Conservation (phyloP, 2,329 filamentous ascomycete genomes). For the Venturia pyrina region DNA sequence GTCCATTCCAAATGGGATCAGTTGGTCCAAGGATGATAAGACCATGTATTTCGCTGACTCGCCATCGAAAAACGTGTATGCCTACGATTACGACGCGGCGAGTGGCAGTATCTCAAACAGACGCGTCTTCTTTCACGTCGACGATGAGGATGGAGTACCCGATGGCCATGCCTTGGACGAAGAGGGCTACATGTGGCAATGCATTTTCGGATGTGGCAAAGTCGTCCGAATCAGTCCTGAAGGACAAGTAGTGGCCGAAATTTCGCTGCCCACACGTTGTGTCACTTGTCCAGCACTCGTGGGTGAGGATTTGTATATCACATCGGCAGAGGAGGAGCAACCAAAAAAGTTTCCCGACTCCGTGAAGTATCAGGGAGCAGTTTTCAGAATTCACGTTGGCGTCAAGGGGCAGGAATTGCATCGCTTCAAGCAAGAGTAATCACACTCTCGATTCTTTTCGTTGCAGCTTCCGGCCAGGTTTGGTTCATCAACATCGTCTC, state of each 20-base stretch:
- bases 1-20: constrained; percentile 75
- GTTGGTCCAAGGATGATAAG: constrained; percentile 63
- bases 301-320: constrained; percentile 66
- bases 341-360: constrained; percentile 54
- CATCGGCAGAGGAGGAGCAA: constrained; percentile 47
- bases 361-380: constrained; percentile 54
- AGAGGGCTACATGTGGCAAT: constrained; percentile 81
- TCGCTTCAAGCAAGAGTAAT: constrained; percentile 24
- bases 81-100: constrained; percentile 61
- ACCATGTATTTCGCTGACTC: constrained; percentile 81
- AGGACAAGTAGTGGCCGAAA: constrained; percentile 63
- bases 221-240: constrained; percentile 64
- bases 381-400: constrained; percentile 72
- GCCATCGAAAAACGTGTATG: constrained; percentile 57
- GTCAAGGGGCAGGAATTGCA: constrained; percentile 53
- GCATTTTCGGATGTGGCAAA: constrained; percentile 67
- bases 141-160: constrained; percentile 52
- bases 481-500: not conserved
- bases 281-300: constrained; percentile 75
- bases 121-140: constrained; percentile 62
- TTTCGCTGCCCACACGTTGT: constrained; percentile 66
- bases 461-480: no score
- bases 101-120: constrained; percentile 58
- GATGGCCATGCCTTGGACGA: constrained; percentile 80
- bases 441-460: not conserved